Conservation (phyloP, 345 rosid species). For the Syzygium oleosum region DNA sequence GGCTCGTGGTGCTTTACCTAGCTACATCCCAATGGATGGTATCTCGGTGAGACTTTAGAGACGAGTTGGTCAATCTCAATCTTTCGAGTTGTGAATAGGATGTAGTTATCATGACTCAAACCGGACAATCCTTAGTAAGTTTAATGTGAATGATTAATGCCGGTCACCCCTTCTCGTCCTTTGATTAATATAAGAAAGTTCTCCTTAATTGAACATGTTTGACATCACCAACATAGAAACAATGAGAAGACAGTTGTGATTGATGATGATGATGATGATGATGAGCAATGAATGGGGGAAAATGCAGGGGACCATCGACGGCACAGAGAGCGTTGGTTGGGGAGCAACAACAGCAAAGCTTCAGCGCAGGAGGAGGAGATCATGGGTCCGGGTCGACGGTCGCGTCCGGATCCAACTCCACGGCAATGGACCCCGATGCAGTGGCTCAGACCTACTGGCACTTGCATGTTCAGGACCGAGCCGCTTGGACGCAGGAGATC, state of each 20-base stretch:
- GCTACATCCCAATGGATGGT: background rate
- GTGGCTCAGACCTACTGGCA: constrained; percentile 95
- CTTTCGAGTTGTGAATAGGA: background rate
- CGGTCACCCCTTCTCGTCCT: background rate
- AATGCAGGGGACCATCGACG: constrained; percentile 42
- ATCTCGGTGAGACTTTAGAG: background rate
- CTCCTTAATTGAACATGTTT: background rate
- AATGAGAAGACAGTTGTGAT: constrained; percentile 2
- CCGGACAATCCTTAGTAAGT: background rate
- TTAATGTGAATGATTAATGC: background rate
- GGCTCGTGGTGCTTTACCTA: background rate
- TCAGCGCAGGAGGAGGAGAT: background rate
- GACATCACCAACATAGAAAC: background rate
- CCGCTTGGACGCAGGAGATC: constrained; percentile 92
- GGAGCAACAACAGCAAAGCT: constrained; percentile 33
- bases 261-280: background rate
- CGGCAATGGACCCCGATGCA: constrained; percentile 69
- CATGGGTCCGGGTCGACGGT: background rate
- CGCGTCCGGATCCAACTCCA: background rate
- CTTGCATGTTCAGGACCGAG: constrained; percentile 73
- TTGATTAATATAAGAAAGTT: background rate
- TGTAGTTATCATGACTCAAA: background rate
- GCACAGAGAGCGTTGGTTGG: constrained; percentile 19
- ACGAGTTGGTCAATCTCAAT: background rate
- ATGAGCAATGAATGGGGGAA: background rate